phyloP scores from a whole-genome alignment of 345 rosid species.

The Populus alba region DNA sequence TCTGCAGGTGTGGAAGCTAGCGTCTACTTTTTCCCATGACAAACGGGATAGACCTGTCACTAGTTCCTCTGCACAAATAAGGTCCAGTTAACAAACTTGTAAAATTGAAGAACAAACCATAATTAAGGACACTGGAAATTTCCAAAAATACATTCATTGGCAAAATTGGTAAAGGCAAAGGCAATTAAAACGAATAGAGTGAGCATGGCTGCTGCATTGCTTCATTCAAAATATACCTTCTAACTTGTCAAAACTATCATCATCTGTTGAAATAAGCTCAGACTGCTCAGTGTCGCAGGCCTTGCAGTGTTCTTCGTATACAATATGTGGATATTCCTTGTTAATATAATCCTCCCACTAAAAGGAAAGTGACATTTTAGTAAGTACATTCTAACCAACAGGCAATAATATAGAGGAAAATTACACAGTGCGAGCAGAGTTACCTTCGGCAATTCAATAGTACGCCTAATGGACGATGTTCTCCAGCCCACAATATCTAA shows the following conservation, averaged over 20 bases:
- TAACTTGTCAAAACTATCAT: constrained; percentile 48
- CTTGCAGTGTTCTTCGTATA: constrained; percentile 84
- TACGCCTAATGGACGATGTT: constrained; percentile 87
- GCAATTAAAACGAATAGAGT: background rate
- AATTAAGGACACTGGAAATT: background rate
- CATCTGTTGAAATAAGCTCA: constrained; percentile 41
- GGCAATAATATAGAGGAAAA: background rate
- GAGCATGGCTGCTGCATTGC: background rate
- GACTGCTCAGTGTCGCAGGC: constrained; percentile 45
- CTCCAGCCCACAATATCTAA: constrained; percentile 97
- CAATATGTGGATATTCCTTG: constrained; percentile 86
- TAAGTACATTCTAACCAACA: constrained; percentile 1
- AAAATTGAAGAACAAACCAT: background rate
- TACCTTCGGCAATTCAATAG: constrained; percentile 83
- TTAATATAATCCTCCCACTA: constrained; percentile 71
- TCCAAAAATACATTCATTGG: background rate
- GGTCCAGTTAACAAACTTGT: background rate
- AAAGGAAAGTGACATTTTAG: constrained; percentile 11
- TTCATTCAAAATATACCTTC: constrained; percentile 58
- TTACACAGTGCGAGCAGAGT: background rate
- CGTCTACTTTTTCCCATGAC: constrained; percentile 96
- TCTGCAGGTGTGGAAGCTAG: constrained; percentile 79
- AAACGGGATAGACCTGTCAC: constrained; percentile 73
- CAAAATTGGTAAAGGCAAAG: background rate
- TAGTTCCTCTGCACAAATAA: constrained; percentile 64